These are phyloP conservation scores for Jatropha podagrica DNA, from an alignment of 441 rosid genomes.

Conservation along the genomic window DNA sequence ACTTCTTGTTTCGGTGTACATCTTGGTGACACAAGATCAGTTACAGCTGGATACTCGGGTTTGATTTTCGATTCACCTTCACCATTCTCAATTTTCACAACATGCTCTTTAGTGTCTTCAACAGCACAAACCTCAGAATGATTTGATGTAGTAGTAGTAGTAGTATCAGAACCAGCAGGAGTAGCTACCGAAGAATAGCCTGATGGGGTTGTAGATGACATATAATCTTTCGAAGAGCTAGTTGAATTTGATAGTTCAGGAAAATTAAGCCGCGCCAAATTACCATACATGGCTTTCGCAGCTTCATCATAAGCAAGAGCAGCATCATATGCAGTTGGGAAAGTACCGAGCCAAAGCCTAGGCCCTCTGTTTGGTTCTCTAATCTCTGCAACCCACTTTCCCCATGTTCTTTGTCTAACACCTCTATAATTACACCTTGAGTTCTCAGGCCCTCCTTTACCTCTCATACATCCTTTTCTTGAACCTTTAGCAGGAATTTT, in stretches of 20 bases:
- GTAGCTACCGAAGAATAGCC: conserved; percentile 26
- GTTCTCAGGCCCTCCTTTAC: conserved; percentile 88
- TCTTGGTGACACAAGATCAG: not conserved
- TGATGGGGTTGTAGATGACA: conserved; percentile 25
- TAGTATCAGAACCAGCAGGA: conserved; percentile 30
- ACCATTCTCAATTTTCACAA: conserved; percentile 20
- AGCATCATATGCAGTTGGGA: conserved; percentile 59
- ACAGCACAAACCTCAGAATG: conserved; percentile 47
- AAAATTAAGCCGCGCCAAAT: conserved; percentile 55
- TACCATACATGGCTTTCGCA: conserved; percentile 66
- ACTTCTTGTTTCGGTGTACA: not conserved
- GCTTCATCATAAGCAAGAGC: conserved; percentile 83
- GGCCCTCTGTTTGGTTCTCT: conserved; percentile 64
- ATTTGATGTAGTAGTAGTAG: conserved; percentile 34
- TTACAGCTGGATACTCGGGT: not conserved
- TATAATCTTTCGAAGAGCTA: conserved; percentile 15
- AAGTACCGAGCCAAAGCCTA: conserved; percentile 85
- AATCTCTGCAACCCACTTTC: conserved; percentile 91
- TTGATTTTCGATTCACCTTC: conserved; percentile 27
- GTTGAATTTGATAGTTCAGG: conserved; percentile 22
- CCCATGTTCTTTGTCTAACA: conserved; percentile 90
- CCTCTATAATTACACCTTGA: conserved; percentile 54
- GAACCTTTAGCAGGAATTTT: conserved; percentile 71
- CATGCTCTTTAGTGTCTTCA: conserved; percentile 24
- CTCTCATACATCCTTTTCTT: conserved; percentile 80